Evolutionary conservation across 2,329 filamentous ascomycete species (phyloP), one percentile per base, ranked within the genome.

Genomic region (Paracoccidioides brasiliensis): DNA sequence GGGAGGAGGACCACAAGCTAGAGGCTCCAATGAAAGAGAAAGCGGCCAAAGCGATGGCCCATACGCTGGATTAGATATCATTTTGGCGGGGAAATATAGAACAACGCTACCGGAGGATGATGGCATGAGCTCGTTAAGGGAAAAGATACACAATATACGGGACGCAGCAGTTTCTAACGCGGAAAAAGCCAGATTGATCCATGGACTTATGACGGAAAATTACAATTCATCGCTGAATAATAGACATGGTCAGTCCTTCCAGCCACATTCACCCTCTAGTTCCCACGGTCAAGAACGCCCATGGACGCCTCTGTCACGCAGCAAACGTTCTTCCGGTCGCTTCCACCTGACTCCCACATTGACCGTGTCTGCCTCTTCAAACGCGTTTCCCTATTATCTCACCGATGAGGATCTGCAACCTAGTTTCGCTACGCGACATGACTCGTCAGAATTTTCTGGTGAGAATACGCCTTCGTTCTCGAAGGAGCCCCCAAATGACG

Each of bases 161-260:
- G 74, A 78, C 32, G 76, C 77, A 61, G 74, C 81, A 30, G 75
- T 83, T 50, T 69, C 78, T 3, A 74, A 77, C 45, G 67, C 75
- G 5, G 82, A 88, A 57, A 90, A 90, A 70, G 87, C 87, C 30
- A 79, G 76, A 57, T 72, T 84, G 63, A 83, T 91, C 69, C 88
- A 91, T 67, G 76, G 78, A 46, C 68, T 87, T 55, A 77, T 91
- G 68, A 83, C 82, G 54, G 84, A 88, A 66, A 79, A 80, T 42
- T 88, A 90, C 63, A 75, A 73, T 42, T 73, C 74, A 42, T 74
- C 72, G 12, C 73, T 70, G 56, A 66, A 64, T 37, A 59, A 59
- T 54, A 65, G 60, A 44, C 63, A 62, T 57, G 62, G 58, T 7
- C 53, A 60, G 22, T 55, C 59, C 28, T 59, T 57, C 35, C 52